A percentile compares a stretch with the other conserved stretches of the same genome.
These are phyloP conservation scores for Linnemannia zychae DNA, from an alignment of 192 early-diverging fungal species.

Conservation along the genomic window DNA sequence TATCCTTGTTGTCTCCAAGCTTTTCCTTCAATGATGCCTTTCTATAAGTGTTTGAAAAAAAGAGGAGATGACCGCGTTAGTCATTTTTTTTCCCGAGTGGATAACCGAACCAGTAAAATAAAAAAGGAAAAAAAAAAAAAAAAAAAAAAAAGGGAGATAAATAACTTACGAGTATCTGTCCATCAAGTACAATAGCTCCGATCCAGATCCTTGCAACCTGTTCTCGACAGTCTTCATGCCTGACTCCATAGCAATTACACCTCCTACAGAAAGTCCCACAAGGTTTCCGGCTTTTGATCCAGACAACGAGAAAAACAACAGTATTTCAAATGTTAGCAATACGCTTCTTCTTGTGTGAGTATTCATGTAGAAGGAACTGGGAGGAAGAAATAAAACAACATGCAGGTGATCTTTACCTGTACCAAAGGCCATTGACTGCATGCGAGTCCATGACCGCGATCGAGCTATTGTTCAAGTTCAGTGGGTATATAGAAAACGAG, in stretches of 20 bases:
- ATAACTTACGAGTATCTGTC: slow-evolving; percentile 47
- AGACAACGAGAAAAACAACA: background rate
- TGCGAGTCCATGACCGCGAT: slow-evolving; percentile 34
- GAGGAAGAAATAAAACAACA: no score
- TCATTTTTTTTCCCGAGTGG: background rate
- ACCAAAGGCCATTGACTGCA: slow-evolving; percentile 8
- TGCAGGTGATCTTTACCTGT: slow-evolving; percentile 8
- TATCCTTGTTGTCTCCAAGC: slow-evolving; percentile 7
- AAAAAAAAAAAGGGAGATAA: no score
- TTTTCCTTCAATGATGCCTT: slow-evolving; percentile 30
- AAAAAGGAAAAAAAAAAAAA: background rate
- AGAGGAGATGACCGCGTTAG: background rate
- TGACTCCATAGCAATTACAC: slow-evolving; percentile 50
- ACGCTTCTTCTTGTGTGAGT: background rate
- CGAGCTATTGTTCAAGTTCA: slow-evolving; percentile 4
- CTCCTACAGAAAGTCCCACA: slow-evolving; percentile 30
- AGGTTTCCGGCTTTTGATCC: slow-evolving; percentile 35
- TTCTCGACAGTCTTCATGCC: slow-evolving; percentile 46
- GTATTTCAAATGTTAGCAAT: background rate
- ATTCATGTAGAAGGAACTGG: background rate
- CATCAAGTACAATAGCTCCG: slow-evolving; percentile 51
- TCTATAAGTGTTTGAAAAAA: background rate
- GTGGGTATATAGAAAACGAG: background rate
- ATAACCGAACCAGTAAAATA: no score
- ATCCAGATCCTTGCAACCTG: slow-evolving; percentile 41